phyloP scores from a whole-genome alignment of 2,329 filamentous ascomycete species.

The Talaromyces verruculosus region DNA sequence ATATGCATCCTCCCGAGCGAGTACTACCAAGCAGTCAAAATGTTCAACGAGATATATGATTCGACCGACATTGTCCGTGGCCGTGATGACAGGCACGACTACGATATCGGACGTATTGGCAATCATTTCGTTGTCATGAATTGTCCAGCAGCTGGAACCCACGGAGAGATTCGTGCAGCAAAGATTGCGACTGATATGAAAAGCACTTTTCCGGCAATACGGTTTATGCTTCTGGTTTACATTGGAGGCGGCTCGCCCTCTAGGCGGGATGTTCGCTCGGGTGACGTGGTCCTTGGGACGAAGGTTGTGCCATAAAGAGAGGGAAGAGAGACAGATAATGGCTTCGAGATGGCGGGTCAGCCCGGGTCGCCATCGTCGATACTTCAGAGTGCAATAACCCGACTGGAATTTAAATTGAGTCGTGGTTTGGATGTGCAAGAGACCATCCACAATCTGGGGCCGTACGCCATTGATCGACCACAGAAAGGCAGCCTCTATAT shows the following conservation, averaged over 20 bases:
- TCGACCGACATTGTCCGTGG: no score
- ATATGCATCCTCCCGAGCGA: no score
- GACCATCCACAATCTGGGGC: neutral
- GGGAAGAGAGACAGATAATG: neutral
- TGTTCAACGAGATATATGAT: no score
- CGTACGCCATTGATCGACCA: no score
- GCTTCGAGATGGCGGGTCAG: neutral
- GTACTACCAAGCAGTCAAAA: no score
- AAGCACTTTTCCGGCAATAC: constrained; percentile 12
- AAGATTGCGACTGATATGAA: constrained; percentile 8
- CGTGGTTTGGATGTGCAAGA: neutral
- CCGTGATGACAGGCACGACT: no score
- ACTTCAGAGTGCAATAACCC: constrained; percentile 12
- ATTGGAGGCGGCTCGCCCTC: constrained; percentile 11
- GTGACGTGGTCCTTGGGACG: constrained; percentile 26
- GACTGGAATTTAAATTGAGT: neutral
- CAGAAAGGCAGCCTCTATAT: no score
- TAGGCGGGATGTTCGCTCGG: constrained; percentile 26
- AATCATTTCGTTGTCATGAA: no score
- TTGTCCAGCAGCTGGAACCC: no score
- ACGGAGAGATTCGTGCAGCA: neutral
- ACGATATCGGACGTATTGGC: no score
- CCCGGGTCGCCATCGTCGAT: neutral
- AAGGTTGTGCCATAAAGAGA: neutral
- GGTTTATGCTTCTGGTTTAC: constrained; percentile 9